These are phyloP conservation scores for Hexamita inflata DNA, from an alignment of 208 protist genomes.

Conservation along the genomic window DNA sequence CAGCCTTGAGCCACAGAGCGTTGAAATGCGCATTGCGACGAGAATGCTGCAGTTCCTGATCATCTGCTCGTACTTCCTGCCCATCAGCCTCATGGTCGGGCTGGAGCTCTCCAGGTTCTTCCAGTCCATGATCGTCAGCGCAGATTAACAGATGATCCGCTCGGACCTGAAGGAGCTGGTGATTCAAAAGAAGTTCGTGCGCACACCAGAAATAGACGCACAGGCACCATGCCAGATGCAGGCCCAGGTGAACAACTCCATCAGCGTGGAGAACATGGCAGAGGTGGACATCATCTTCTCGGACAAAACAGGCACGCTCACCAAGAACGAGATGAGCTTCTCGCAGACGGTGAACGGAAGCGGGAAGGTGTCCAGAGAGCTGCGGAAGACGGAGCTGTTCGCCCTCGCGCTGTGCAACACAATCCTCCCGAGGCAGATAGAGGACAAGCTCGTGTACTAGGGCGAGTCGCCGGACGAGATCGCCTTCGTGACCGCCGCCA, in stretches of 20 bases:
- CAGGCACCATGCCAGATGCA: neutral
- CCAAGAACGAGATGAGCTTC: constrained; percentile 79
- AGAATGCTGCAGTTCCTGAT: neutral
- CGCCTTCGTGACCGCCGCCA: constrained; percentile 76
- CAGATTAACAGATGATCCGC: neutral
- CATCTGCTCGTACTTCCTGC: constrained; percentile 14
- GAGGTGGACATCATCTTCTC: constrained; percentile 82
- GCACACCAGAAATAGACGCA: neutral
- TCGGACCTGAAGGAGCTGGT: too few species aligned
- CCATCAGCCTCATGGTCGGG: neutral
- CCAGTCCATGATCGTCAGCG: neutral
- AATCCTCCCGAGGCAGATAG: too few species aligned
- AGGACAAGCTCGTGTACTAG: too few species aligned
- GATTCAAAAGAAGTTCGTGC: too few species aligned
- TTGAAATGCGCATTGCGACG: neutral
- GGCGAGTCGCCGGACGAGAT: constrained; percentile 70
- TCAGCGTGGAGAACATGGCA: constrained; percentile 72
- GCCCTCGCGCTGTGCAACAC: too few species aligned
- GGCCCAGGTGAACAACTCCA: neutral
- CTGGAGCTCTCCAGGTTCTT: neutral
- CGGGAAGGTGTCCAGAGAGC: neutral
- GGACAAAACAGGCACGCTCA: constrained; percentile 94
- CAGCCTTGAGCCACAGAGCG: neutral
- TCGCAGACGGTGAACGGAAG: too few species aligned
- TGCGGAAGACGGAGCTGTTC: too few species aligned